Conservation (phyloP, 2,329 filamentous ascomycete species). For the Aurifilum marmelostoma region DNA sequence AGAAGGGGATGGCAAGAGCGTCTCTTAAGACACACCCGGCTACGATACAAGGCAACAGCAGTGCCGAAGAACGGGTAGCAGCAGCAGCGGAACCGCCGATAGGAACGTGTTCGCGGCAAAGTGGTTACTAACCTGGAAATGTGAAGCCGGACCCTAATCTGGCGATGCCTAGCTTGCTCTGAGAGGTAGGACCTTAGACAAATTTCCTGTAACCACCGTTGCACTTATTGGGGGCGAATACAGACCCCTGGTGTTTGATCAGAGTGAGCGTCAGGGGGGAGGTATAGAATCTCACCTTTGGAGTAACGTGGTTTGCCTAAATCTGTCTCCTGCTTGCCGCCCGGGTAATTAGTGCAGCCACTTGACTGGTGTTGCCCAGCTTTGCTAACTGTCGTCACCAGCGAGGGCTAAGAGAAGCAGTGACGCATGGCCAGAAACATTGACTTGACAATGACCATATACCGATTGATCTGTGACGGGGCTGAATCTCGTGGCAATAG, state of each 20-base stretch:
- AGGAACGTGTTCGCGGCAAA: not conserved
- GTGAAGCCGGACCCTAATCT: not conserved
- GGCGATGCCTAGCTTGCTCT: not conserved
- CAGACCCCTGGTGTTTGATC: not conserved
- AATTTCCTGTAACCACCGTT: not conserved
- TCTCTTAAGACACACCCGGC: not conserved
- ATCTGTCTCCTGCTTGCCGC: not conserved
- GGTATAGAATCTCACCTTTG: not conserved
- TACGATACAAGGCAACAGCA: not conserved
- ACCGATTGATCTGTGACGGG: not conserved
- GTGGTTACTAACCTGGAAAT: not conserved
- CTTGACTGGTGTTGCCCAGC: constrained; percentile 12
- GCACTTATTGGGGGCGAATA: not conserved
- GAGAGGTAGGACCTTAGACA: not conserved
- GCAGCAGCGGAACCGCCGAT: not conserved
- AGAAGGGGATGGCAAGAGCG: constrained; percentile 12
- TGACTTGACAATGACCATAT: not conserved
- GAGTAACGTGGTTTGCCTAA: not conserved
- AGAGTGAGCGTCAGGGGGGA: not conserved
- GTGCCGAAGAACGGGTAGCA: not conserved
- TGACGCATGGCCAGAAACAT: not conserved
- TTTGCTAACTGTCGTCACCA: constrained; percentile 16
- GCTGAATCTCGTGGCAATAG: not conserved
- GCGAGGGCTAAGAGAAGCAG: constrained; percentile 13
- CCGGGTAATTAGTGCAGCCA: not conserved